These are phyloP conservation scores for Talaromyces sp. DNA, from an alignment of 2,329 filamentous ascomycete species.

Conservation along the genomic window DNA sequence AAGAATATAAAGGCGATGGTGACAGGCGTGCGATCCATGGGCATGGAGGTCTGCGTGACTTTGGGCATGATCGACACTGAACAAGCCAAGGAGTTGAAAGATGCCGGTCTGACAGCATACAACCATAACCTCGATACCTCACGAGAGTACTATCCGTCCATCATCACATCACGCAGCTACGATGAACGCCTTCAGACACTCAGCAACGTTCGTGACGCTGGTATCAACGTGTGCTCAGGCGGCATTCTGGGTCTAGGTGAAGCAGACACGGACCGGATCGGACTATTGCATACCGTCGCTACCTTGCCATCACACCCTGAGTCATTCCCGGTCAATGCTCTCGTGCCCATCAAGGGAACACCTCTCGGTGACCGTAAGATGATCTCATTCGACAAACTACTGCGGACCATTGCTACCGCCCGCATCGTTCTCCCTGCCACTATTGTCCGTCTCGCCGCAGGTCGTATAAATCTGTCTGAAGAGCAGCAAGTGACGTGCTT, in stretches of 20 bases:
- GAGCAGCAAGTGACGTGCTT: slow-evolving; percentile 88
- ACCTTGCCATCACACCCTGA: slow-evolving; percentile 80
- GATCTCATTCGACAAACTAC: slow-evolving; percentile 71
- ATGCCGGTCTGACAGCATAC: slow-evolving; percentile 81
- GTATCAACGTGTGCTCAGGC: slow-evolving; percentile 85
- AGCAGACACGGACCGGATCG: slow-evolving; percentile 71
- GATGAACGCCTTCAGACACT: slow-evolving; percentile 82
- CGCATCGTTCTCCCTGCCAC: slow-evolving; percentile 77
- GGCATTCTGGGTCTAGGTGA: slow-evolving; percentile 85
- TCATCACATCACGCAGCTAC: slow-evolving; percentile 82
- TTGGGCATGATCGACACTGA: slow-evolving; percentile 82
- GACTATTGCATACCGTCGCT: slow-evolving; percentile 75
- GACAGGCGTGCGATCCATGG: slow-evolving; percentile 70
- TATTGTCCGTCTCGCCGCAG: slow-evolving; percentile 82
- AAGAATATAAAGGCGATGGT: slow-evolving; percentile 87
- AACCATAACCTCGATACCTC: slow-evolving; percentile 94
- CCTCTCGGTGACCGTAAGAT: slow-evolving; percentile 71
- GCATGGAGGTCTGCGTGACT: slow-evolving; percentile 91
- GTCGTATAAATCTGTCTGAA: slow-evolving; percentile 77
- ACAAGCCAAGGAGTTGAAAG: slow-evolving; percentile 78
- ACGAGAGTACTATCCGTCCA: slow-evolving; percentile 78
- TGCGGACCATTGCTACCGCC: slow-evolving; percentile 80
- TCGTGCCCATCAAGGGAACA: slow-evolving; percentile 87
- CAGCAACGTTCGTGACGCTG: slow-evolving; percentile 74
- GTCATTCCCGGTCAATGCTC: slow-evolving; percentile 85